Percentiles rank a stretch among this genome's conserved stretches.
Conservation (phyloP, 257 asterid genomes). For the Rubia yunnanensis region DNA sequence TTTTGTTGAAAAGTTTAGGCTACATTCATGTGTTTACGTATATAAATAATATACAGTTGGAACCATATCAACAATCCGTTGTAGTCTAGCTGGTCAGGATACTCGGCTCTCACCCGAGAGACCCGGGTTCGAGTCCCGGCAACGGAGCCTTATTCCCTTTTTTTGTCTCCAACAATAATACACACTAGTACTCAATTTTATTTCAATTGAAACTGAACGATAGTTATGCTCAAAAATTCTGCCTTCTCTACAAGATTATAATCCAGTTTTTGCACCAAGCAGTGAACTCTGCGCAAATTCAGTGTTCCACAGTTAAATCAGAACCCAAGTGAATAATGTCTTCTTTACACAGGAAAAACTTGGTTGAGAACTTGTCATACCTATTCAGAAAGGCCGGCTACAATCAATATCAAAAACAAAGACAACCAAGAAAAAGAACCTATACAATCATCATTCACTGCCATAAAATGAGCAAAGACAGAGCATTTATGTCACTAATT, state of each 20-base stretch:
- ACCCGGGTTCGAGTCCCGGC: slow-evolving; percentile 94
- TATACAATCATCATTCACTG: slow-evolving; percentile 17
- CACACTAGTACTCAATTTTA: too few relatives aligned
- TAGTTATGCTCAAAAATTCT: too few relatives aligned
- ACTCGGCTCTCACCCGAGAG: slow-evolving; percentile 98
- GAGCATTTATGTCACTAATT: too few relatives aligned
- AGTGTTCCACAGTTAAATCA: slow-evolving; percentile 1
- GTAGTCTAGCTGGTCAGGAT: slow-evolving; percentile 96
- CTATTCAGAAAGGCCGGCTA: slow-evolving; percentile 13
- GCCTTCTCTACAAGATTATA: too few relatives aligned
- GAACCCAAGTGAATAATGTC: slow-evolving; percentile 7
- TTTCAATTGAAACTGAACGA: too few relatives aligned
- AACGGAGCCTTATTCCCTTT: slow-evolving; percentile 33
- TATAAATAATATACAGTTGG: too few relatives aligned
- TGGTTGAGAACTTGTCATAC: slow-evolving; percentile 6
- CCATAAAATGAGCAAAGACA: slow-evolving; percentile 28
- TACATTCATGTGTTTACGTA: too few relatives aligned
- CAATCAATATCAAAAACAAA: slow-evolving; percentile 5
- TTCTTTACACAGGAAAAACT: slow-evolving; percentile 11
- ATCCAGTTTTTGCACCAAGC: background rate
- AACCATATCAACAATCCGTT: slow-evolving; percentile 30
- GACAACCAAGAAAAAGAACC: slow-evolving; percentile 13
- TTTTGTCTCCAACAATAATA: background rate
- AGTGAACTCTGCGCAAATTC: background rate
- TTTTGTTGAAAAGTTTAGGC: too few relatives aligned